Base-by-base conservation (phyloP, 805 yeast genomes). In the Huiozyma sinensis region DNA sequence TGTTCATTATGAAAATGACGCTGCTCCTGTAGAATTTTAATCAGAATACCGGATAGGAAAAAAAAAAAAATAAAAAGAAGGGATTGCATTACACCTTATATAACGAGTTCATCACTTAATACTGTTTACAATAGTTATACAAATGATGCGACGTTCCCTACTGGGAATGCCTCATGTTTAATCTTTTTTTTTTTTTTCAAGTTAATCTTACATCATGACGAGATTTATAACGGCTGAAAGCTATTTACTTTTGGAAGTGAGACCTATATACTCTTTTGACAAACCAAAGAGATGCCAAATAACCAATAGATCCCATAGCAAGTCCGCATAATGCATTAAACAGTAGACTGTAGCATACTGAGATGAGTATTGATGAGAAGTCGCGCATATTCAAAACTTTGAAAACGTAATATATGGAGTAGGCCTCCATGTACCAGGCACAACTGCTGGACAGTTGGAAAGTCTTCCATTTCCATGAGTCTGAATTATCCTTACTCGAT, bases 401-500 rank as follows among this genome's bases (percentile, higher is more conserved):
- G 42, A 75, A 54, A 54, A 77, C 75, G 59, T 87, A 85, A 56
- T 81, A 83, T 17, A 81, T 54, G 6, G 90, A 75, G 58, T 83
- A 86, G 7, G 69, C 60, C 50, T 76, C 76, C 46, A 87, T 70
- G 63, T 82, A 85, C 70, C 81, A 69, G 30, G 87, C 86, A 40
- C 84, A 73, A 45, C 89, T 77, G 4, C 77, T 67, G 5, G 94
- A 85, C 29, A 79, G 76, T 43, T 76, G 60, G 61, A 85, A 86
- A 9, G 87, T 69, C 51, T 80, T 71, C 95, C 95, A 86, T 57
- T 84, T 85, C 95, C 95, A 88, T 33, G 49, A 35, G 24, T 38
- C 46, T 33, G 43, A 38, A 37, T 41, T 38, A n/a, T 41, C 47
- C 33, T 43, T 34, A 17, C 41, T 39, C 6, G 50, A 42, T 11